Conservation (phyloP, 2,329 filamentous ascomycete species). For the Aspergillus udagawae region DNA sequence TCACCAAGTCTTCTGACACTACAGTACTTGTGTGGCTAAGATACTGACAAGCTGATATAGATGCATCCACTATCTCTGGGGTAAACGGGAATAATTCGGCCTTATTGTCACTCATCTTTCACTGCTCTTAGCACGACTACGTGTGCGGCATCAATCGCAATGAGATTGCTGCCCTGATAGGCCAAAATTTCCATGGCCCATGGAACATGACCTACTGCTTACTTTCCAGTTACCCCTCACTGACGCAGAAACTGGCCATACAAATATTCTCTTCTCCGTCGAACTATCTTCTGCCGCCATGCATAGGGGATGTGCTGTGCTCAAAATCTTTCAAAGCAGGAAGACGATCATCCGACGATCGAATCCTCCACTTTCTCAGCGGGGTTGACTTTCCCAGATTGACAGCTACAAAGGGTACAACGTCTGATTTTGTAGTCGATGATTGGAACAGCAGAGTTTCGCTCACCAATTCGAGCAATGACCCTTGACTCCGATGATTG, state of each 20-base stretch:
- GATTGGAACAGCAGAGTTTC: neutral
- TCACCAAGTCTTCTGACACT: neutral
- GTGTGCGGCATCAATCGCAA: neutral
- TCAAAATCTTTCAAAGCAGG: constrained; percentile 3
- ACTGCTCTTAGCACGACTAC: neutral
- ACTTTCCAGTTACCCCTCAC: constrained; percentile 4
- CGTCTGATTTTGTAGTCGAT: neutral
- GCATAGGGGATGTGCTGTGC: neutral
- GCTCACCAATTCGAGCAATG: neutral
- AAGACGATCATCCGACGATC: constrained; percentile 18
- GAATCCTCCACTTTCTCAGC: constrained; percentile 7
- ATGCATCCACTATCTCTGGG: too few species aligned
- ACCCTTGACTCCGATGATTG: neutral
- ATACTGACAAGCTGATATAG: neutral
- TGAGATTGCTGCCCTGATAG: neutral
- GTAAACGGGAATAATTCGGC: neutral
- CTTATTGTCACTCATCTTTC: neutral
- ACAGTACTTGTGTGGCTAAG: neutral
- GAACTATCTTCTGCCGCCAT: constrained; percentile 2
- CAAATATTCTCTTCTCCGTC: constrained; percentile 2
- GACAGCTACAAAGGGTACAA: neutral
- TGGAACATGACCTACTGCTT: neutral
- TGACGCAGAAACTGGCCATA: constrained; percentile 3
- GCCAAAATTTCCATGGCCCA: neutral
- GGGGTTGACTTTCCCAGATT: constrained; percentile 5